Base-by-base conservation (phyloP, 2,329 filamentous ascomycete species). In the Exophiala aquamarina region DNA sequence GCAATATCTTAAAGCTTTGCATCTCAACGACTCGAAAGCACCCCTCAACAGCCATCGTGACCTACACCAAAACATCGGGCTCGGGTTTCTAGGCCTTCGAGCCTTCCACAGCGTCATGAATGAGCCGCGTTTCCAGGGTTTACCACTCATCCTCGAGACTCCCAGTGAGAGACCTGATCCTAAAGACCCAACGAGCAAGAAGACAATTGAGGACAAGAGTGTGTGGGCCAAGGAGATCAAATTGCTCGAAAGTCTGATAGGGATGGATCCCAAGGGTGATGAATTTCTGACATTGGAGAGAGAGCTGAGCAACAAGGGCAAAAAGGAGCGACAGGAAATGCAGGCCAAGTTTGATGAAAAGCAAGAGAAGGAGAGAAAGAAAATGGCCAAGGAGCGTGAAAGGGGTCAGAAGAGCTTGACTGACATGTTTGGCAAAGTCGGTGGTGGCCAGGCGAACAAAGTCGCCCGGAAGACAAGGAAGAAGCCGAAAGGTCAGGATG, bases 101-200 rank as follows among this genome's bases (percentile, higher is more conserved):
- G 87, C 91, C 2, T 98, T 98, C 67, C 89, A 95, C 70, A 89
- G 84, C 63, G 72, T 98, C 50, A 85, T 97, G 75, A 97, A 97
- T 66, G 83, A 89, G 61, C 73, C 77, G 19, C 74, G 81, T 1
- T 86, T 97, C 50, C 79, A 86, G 57, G 82, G 82, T 19, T 69
- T 96, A 60, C 93, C 93, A 3, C 89, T 98, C 82, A 84, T 98
- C 2, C 78, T 98, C 6, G 93, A 98, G 73, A 98, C 93, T n/a
- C 93, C 93, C 4, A 92, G 93, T 54, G 89, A 94, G 52, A 77
- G 77, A 29, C 80, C 81, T 36, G 83, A 79, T 41, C 38, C 57
- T 15, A 47, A 52, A 6, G 54, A 59, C 33, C 47, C 55, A 3
- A 56, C 39, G 29, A 50, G 56, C 2, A 52, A 54, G 50, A 61